A percentile compares a stretch with the other conserved stretches of the same genome.
phyloP scores from a whole-genome alignment of 352 stramenopile genomes.

The Phytopythium boreale region DNA sequence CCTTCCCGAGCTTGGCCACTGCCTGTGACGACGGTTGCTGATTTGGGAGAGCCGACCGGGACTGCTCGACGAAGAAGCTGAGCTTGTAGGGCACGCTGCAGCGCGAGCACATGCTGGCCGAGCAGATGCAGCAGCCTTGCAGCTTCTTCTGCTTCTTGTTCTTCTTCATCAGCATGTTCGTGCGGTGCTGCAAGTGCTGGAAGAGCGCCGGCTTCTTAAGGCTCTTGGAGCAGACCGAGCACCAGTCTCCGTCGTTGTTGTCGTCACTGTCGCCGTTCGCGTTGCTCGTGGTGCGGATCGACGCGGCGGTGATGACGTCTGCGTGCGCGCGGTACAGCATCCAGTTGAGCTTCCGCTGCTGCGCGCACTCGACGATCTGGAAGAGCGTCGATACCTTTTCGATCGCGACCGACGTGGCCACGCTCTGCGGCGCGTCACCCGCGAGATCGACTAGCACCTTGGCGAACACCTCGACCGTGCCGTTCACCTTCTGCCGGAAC shows the following conservation, averaged over 20 bases:
- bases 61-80: slow-evolving; percentile 16
- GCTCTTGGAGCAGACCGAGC: slow-evolving; percentile 20
- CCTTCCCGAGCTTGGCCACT: neutral
- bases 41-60: neutral
- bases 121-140: slow-evolving; percentile 24
- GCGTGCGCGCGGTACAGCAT: slow-evolving; percentile 15
- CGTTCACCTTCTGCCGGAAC: slow-evolving; percentile 28
- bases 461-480: slow-evolving; percentile 28
- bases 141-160: slow-evolving; percentile 12
- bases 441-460: slow-evolving; percentile 25
- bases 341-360: slow-evolving; percentile 30
- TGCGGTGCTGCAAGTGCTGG: slow-evolving; percentile 6
- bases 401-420: slow-evolving; percentile 13
- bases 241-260: slow-evolving; percentile 8
- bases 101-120: slow-evolving; percentile 20
- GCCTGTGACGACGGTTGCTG: neutral
- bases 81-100: slow-evolving; percentile 27
- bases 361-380: slow-evolving; percentile 18
- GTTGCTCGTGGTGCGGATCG: neutral
- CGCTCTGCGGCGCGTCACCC: slow-evolving; percentile 14
- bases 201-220: slow-evolving; percentile 6
- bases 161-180: neutral
- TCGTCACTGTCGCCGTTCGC: neutral
- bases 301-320: slow-evolving; percentile 8
- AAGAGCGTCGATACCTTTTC: slow-evolving; percentile 15